Percentiles rank a stretch among this genome's conserved stretches.
These are phyloP conservation scores for Orychophragmus violaceus DNA, from an alignment of 345 rosid genomes.

Conservation along the genomic window DNA sequence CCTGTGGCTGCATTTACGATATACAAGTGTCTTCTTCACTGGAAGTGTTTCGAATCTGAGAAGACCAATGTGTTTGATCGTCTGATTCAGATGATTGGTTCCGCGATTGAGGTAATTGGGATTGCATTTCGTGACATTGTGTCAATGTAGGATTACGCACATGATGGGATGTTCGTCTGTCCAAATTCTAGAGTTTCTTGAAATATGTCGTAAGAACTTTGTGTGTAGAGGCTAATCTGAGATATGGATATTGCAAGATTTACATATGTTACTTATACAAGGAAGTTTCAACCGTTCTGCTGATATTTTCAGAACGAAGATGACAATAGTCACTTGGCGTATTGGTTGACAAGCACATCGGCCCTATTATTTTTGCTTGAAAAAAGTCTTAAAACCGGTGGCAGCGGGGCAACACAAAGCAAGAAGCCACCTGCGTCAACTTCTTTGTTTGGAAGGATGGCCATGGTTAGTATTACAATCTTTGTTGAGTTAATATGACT, in stretches of 20 bases:
- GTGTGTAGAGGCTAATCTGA: too few species aligned
- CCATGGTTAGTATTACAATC: constrained; percentile 48
- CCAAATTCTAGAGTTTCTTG: too few species aligned
- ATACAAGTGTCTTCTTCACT: constrained; percentile 88
- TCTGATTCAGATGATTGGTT: constrained; percentile 98
- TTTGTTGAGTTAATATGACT: not conserved
- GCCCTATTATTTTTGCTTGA: constrained; percentile 85
- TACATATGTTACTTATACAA: not conserved
- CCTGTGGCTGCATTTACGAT: constrained; percentile 95
- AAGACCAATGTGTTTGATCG: constrained; percentile 96
- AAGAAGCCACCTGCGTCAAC: constrained; percentile 71
- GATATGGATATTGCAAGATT: too few species aligned
- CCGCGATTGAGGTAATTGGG: constrained; percentile 78
- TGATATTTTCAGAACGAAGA: constrained; percentile 72
- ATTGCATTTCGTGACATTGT: not conserved
- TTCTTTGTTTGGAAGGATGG: constrained; percentile 93
- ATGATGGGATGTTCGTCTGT: too few species aligned
- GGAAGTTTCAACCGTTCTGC: not conserved
- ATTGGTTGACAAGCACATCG: constrained; percentile 95
- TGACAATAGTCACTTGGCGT: constrained; percentile 86
- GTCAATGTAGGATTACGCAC: not conserved
- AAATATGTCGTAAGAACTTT: too few species aligned
- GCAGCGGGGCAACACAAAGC: constrained; percentile 62
- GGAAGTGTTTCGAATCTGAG: constrained; percentile 99
- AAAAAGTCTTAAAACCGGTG: constrained; percentile 70